Base-by-base conservation (phyloP, 192 early-diverging fungal species). In the Gonapodya sp. region DNA sequence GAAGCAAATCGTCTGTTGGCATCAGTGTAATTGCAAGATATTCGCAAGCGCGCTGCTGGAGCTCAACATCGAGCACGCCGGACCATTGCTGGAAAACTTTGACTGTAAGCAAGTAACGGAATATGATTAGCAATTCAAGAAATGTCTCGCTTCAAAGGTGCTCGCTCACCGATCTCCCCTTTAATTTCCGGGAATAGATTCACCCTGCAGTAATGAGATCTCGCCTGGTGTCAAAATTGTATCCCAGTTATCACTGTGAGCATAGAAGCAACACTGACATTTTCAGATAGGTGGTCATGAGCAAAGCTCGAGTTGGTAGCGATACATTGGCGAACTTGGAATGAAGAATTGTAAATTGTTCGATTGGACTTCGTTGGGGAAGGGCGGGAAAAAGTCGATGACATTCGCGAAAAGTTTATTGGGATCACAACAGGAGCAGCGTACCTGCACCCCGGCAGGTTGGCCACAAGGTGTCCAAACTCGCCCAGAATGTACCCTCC, bases 171-270 rank as follows among this genome's bases (percentile, higher is more conserved):
- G 64, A 98, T 91, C 36, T 95, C 91, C 2, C 91, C 92, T 81
- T 96, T 96, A 84, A 98, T 96, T 85, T 99, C 98, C 0, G 98
- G 98, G 83, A 99, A 99, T 73, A 99, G 84, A 84, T 99, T 99
- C 78, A 94, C 89, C 46, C 46, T 64, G 46, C 8, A n/a, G n/a
- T n/a, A n/a, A n/a, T n/a, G n/a, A 64, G 24, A 64, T 64, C 46
- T 8, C 24, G 46, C 24, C 8, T 64, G 8, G 46, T 64, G 46
- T 64, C 8, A 16, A 24, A 24, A 64, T 64, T 64, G 46, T 64
- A 64, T 16, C 46, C 46, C 46, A 64, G 24, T 64, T 64, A 24
- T 24, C 8, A 64, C 24, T 64, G 8, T 16, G 8, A 64, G n/a
- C n/a, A n/a, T n/a, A 64, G 46, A 64, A 64, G 46, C 46, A 64